Evolutionary conservation across 2,329 filamentous ascomycete species (phyloP), one percentile per base, ranked within the genome.

Genomic region (Aspergillus melleus): DNA sequence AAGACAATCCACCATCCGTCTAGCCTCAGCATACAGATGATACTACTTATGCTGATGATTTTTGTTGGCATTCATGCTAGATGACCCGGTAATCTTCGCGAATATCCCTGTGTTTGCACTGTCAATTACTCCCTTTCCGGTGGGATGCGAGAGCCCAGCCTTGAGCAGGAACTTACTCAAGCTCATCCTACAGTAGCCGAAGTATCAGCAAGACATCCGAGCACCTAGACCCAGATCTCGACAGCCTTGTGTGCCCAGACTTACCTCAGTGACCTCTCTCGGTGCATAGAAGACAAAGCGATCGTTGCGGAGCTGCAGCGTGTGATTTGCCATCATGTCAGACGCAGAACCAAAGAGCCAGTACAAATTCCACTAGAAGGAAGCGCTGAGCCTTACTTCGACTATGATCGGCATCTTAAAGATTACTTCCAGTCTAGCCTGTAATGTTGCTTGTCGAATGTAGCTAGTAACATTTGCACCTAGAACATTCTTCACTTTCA

Each of bases 221-320:
- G 24, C 30, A 20, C 6, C 20, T 12, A 6, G 19, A 20, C 10
- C 36, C 36, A 42, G 6, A 42, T 19, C 9, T 14, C 22, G 19
- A 24, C 19, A 22, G 36, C 36, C 22, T 20, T 24, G 2, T 3
- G 39, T 20, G 26, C 8, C 3, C 9, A 11, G 26, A 22, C 54
- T 50, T 57, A 64, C 63, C 57, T 39, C 4, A 19, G 30, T 51
- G 5, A 65, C 52, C 10, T 46, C 1, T 20, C 57, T 54, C 2
- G 63, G 63, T 2, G 63, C 61, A 8, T 64, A 57, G 50, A 65
- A 65, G 8, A 54, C 30, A 49, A 52, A 65, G 24, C 59, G 53
- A 2, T 51, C 59, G 42, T 57, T 60, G 14, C 52, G 19, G 49
- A 62, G 55, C 63, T 65, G 14, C 11, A 5, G n/a, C n/a, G 16